Percentiles rank a stretch among this genome's conserved stretches.
Conservation (phyloP, 805 yeast genomes). For the Starmerella asiatica region DNA sequence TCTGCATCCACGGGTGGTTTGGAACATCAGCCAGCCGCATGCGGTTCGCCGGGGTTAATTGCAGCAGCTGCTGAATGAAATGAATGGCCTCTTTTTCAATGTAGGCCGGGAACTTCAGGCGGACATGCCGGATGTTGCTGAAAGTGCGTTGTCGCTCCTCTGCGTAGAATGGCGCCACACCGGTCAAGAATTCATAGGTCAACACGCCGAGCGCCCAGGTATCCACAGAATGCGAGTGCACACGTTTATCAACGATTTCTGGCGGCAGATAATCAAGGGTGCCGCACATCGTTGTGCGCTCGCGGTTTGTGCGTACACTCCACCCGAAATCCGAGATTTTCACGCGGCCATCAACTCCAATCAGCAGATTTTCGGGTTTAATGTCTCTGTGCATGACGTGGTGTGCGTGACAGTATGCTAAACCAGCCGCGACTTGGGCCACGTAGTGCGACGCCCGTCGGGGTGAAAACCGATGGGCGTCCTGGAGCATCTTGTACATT, state of each 20-base stretch:
- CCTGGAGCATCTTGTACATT: conserved; percentile 55
- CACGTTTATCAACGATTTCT: conserved; percentile 76
- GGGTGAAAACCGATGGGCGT: conserved; percentile 52
- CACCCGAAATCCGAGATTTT: conserved; percentile 93
- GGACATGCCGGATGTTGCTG: conserved; percentile 64
- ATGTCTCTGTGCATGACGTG: conserved; percentile 83
- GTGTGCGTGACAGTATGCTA: conserved; percentile 62
- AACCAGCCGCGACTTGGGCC: conserved; percentile 69
- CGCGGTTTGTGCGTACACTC: conserved; percentile 59
- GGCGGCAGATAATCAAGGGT: conserved; percentile 92
- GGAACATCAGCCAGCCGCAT: conserved; percentile 47
- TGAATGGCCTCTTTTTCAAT: conserved; percentile 66
- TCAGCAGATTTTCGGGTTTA: conserved; percentile 81
- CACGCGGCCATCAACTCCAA: conserved; percentile 51
- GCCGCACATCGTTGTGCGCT: conserved; percentile 80
- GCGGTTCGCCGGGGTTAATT: conserved; percentile 57
- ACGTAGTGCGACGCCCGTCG: conserved; percentile 60
- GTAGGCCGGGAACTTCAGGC: conserved; percentile 55
- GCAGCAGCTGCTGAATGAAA: conserved; percentile 48
- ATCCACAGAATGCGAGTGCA: conserved; percentile 68
- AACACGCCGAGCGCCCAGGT: conserved; percentile 87
- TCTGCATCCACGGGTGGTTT: conserved; percentile 72
- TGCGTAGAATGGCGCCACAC: conserved; percentile 87
- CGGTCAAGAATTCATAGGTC: conserved; percentile 73
- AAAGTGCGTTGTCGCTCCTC: conserved; percentile 57